Evolutionary conservation across 2,329 filamentous ascomycete species (phyloP), one percentile per base, ranked within the genome.

Genomic region (Alternaria brassicicola): DNA sequence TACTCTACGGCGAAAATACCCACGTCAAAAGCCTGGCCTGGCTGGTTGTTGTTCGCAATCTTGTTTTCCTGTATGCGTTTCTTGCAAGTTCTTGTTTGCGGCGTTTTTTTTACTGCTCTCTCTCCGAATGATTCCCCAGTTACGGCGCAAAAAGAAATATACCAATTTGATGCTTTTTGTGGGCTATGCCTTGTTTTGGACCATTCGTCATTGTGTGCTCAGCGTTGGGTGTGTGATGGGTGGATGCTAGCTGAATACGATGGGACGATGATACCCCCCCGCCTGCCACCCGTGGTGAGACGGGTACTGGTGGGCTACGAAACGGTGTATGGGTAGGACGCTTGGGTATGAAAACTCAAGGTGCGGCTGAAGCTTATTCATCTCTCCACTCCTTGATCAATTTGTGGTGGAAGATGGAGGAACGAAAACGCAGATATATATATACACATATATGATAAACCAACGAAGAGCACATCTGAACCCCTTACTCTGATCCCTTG

Each of bases 81-180:
- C 49, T 59, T 48, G 48, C 47, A 31, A 55, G 52, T 66, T 50
- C 60, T 69, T 65, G 57, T 49, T 62, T 65, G 35, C 13, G 47
- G 53, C 64, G 39, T 57, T 41, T 66, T 61, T 63, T 47, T 51
- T 36, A 50, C 49, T 52, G 60, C 61, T 64, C 50, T 62, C 62
- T 65, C 69, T 71, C 48, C 66, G 70, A 69, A 75, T 72, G 74
- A 76, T 75, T 75, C 72, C 74, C 73, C 73, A 62, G 35, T 17
- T 47, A 47, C 65, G 74, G 75, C 73, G 75, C 74, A 71, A 77
- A 76, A 72, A 78, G 69, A 76, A 76, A 76, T 76, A 78, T 78
- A 78, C 75, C 75, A 76, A 75, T 76, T 76, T 76, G 73, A 70
- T 73, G 71, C 74, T 74, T 72, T 39, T 47, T 47, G 30, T 33